A percentile compares a stretch with the other conserved stretches of the same genome.
These are phyloP conservation scores for Rhodotorula mucilaginosa DNA, from an alignment of 1,284 basidiomycete genomes.

Conservation along the genomic window DNA sequence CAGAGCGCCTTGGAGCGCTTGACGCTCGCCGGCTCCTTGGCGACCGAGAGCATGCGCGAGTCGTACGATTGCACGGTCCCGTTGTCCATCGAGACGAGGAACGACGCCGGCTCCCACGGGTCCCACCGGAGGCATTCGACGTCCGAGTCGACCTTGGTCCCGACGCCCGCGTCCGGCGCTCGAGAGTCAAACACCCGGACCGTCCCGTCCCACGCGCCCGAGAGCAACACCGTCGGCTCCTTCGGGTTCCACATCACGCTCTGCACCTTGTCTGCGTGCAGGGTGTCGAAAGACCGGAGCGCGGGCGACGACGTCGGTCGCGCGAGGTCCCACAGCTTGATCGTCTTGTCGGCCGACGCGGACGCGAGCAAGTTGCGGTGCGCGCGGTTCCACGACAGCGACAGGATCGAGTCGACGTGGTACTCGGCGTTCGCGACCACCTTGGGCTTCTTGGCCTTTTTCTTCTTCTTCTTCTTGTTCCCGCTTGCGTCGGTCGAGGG, in stretches of 20 bases:
- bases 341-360: constrained; percentile 88
- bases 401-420: constrained; percentile 91
- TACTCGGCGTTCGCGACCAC: constrained; percentile 60
- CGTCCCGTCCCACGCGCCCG: constrained; percentile 90
- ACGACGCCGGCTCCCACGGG: constrained; percentile 81
- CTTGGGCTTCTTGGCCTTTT: constrained; percentile 72
- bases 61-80: constrained; percentile 90
- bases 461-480: constrained; percentile 79
- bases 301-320: constrained; percentile 57
- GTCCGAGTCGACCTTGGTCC: constrained; percentile 71
- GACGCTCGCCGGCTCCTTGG: constrained; percentile 44
- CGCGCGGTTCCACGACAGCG: constrained; percentile 84
- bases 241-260: constrained; percentile 90
- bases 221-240: constrained; percentile 82
- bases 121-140: constrained; percentile 95
- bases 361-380: constrained; percentile 89
- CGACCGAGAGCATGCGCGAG: constrained; percentile 70
- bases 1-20: constrained; percentile 59
- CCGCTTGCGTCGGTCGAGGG: constrained; percentile 14
- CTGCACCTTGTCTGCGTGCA: constrained; percentile 97
- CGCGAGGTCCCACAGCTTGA: constrained; percentile 95
- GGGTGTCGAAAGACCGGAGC: constrained; percentile 71
- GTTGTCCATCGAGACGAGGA: constrained; percentile 92
- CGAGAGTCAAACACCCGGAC: constrained; percentile 90
- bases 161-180: constrained; percentile 61